These are phyloP conservation scores for Ustilago bromivora DNA, from an alignment of 1,284 basidiomycete species.

Conservation along the genomic window DNA sequence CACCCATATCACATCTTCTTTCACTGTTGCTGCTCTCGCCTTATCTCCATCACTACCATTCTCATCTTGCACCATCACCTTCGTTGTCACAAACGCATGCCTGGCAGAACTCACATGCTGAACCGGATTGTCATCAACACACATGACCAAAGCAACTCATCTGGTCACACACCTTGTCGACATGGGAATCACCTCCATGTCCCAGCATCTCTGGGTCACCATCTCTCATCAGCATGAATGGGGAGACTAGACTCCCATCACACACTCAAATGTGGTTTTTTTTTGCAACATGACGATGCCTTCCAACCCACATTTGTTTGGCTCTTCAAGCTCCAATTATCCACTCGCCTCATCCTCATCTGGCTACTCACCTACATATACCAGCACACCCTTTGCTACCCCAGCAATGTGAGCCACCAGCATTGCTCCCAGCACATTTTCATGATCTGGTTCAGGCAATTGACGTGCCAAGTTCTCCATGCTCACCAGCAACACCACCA, in stretches of 20 bases:
- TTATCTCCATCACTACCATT: background rate
- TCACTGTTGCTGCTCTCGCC: background rate
- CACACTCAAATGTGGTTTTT: constrained; percentile 21
- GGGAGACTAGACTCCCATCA: constrained; percentile 13
- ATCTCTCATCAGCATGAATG: constrained; percentile 16
- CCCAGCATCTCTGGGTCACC: background rate
- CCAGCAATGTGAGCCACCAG: too few relatives aligned
- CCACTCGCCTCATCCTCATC: constrained; percentile 41
- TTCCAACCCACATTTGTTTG: constrained; percentile 44
- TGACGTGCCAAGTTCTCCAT: too few relatives aligned
- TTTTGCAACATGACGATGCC: constrained; percentile 40
- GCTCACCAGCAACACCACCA: too few relatives aligned
- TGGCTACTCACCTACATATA: too few relatives aligned
- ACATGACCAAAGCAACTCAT: constrained; percentile 12
- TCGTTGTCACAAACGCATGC: background rate
- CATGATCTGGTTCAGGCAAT: too few relatives aligned
- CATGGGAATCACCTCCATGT: background rate
- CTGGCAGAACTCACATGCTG: background rate
- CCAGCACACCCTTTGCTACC: too few relatives aligned
- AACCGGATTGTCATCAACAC: constrained; percentile 7
- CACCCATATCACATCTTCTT: constrained; percentile 1
- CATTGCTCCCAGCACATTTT: too few relatives aligned
- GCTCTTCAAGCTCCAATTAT: constrained; percentile 27
- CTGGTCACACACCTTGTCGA: background rate
- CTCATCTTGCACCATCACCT: background rate